Evolutionary conservation across 805 yeast genomes (phyloP).

Genomic region (Teunomyces gatunensis): DNA sequence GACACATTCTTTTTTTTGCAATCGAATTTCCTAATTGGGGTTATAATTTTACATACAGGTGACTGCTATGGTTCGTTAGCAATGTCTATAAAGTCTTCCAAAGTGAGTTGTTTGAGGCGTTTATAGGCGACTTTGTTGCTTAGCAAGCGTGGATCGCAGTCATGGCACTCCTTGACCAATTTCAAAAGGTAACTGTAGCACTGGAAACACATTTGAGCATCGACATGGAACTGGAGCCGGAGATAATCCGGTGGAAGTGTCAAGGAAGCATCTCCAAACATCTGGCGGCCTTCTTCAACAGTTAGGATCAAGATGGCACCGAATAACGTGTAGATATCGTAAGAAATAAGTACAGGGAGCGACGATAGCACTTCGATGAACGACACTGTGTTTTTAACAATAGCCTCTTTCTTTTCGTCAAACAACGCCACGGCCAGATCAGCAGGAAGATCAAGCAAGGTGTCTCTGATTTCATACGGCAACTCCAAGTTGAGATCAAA

Average conservation of each 20-base stretch:
- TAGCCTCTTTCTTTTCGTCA: conserved; percentile 17
- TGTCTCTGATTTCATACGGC: conserved; percentile 36
- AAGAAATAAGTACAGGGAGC: conserved; percentile 37
- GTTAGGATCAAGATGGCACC: conserved; percentile 25
- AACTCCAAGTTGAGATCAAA: conserved; percentile 39
- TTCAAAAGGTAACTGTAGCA: conserved; percentile 27
- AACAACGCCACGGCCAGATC: conserved; percentile 5
- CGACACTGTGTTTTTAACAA: conserved; percentile 29
- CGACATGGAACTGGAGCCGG: conserved; percentile 12
- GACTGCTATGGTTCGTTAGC: conserved; percentile 9
- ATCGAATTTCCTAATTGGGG: background rate
- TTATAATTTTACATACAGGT: background rate
- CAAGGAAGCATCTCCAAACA: conserved; percentile 13
- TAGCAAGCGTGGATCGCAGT: conserved; percentile 18
- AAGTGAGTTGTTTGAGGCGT: conserved; percentile 14
- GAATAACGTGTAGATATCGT: conserved; percentile 31
- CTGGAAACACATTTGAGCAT: conserved; percentile 14
- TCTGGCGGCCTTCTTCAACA: conserved; percentile 19
- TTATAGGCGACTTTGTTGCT: conserved; percentile 24
- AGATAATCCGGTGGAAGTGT: conserved; percentile 20
- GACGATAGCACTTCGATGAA: conserved; percentile 38
- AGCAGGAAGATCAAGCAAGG: conserved; percentile 10
- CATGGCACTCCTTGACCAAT: conserved; percentile 20
- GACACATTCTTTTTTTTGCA: background rate
- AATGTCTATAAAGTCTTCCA: conserved; percentile 13